Base-by-base conservation (phyloP, 495 filamentous ascomycete genomes). In the Tetracladium setigerum region DNA sequence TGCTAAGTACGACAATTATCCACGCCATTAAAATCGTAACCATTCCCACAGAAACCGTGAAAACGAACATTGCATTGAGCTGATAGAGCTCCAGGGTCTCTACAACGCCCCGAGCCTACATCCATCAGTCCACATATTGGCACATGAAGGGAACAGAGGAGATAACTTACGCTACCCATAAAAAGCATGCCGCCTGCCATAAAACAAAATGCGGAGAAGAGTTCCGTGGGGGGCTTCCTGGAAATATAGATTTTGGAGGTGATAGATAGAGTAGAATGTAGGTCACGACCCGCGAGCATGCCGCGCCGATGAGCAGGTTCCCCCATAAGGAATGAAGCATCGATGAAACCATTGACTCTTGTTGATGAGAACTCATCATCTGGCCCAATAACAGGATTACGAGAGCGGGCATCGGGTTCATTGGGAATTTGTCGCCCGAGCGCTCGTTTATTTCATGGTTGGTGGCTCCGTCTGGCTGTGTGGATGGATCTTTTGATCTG, bases 281-380 rank as follows among this genome's bases (percentile, higher is more conserved):
- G 16, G 88, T 95, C 51, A 86, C 67, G 6, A 72, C 81, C 30
- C 92, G 77, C 17, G 89, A 82, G 44, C 92, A 66, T 2, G 89
- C 82, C 48, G 85, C 89, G 9, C 82, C 89, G 43, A 87, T 78
- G 48, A 98, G 73, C 55, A 97, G 76, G 53, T 79, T 82, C 37
- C 91, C 92, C 92, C 91, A 97, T 61, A 95, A 86, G 65, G 84
- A 83, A 69, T 98, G 92, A 38, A 98, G 76, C 87, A 89, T 95
- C 49, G 83, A 87, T 13, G 88, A 91, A 15, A 89, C 69, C 82
- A 86, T 85, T 43, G 80, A 88, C 9, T 68, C 58, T 62, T 98
- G 92, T 49, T 90, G 87, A 63, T 98, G 92, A 13, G 83, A 84
- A 54, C 83, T 82, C 90, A 98, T 98, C 87, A 95, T 90, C 60